Evolutionary conservation across 2,329 filamentous ascomycete species (phyloP).

Genomic region (Hymenoscyphus occultus): DNA sequence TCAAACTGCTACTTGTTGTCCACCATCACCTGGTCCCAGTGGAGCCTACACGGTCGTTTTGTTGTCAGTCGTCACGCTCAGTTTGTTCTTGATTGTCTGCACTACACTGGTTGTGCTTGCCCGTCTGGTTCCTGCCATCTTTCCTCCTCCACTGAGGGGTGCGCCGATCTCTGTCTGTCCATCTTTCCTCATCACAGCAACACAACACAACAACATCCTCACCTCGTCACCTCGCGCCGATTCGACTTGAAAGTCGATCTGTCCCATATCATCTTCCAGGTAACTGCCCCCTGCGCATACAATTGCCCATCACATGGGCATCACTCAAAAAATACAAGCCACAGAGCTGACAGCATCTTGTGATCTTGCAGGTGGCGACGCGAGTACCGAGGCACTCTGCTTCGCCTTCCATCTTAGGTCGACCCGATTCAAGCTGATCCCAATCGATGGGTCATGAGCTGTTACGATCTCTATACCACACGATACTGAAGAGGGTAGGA

Average conservation of each 20-base stretch:
- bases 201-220: not conserved
- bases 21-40: not conserved
- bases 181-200: not conserved
- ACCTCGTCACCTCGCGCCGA: not conserved
- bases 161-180: not conserved
- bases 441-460: slow-evolving; percentile 33
- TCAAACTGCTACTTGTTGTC: not conserved
- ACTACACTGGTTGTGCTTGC: too few species aligned
- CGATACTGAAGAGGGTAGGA: slow-evolving; percentile 34
- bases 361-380: slow-evolving; percentile 31
- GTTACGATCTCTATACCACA: slow-evolving; percentile 24
- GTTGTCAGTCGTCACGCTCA: too few species aligned
- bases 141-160: not conserved
- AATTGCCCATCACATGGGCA: slow-evolving; percentile 22
- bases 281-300: not conserved
- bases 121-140: not conserved
- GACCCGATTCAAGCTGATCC: slow-evolving; percentile 21
- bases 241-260: not conserved
- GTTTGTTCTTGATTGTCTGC: too few species aligned
- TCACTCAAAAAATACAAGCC: slow-evolving; percentile 23
- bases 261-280: not conserved
- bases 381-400: slow-evolving; percentile 25
- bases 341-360: slow-evolving; percentile 28
- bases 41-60: not conserved
- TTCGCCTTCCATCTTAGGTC: slow-evolving; percentile 18